These are phyloP conservation scores for Trametes pubescens DNA, from an alignment of 1,284 basidiomycete genomes.

Conservation along the genomic window DNA sequence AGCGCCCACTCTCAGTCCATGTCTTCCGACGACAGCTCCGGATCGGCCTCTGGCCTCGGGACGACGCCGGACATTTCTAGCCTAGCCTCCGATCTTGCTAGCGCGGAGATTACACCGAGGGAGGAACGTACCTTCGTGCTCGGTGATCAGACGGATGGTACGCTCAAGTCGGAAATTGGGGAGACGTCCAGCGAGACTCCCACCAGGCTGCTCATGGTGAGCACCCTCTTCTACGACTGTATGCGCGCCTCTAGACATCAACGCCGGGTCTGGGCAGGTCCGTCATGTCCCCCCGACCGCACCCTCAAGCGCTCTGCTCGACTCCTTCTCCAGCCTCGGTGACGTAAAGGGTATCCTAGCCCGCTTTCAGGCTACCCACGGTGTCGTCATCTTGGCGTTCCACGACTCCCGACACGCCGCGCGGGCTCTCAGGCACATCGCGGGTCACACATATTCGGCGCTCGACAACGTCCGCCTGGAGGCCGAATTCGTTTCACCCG, in stretches of 20 bases:
- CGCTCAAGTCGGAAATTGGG: constrained; percentile 13
- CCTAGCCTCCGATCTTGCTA: constrained; percentile 26
- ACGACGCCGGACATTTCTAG: constrained; percentile 17
- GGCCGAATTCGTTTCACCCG: constrained; percentile 28
- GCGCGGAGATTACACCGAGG: constrained; percentile 34
- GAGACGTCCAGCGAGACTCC: constrained; percentile 24
- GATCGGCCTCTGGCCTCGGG: constrained; percentile 15
- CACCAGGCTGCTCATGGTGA: constrained; percentile 34
- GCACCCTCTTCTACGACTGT: constrained; percentile 5
- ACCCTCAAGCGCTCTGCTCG: constrained; percentile 24
- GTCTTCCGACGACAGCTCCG: constrained; percentile 30
- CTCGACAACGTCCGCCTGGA: constrained; percentile 33
- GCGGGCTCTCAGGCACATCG: constrained; percentile 49
- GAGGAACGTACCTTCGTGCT: constrained; percentile 31
- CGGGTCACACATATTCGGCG: constrained; percentile 29
- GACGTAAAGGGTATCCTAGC: constrained; percentile 60
- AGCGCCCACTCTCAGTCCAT: constrained; percentile 36
- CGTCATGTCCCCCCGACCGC: constrained; percentile 30
- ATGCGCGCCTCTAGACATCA: constrained; percentile 19
- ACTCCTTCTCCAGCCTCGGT: constrained; percentile 32
- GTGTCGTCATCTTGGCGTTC: constrained; percentile 66
- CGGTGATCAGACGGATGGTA: constrained; percentile 12
- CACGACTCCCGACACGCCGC: constrained; percentile 65
- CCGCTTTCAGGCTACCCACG: constrained; percentile 55
- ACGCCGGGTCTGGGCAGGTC: constrained; percentile 26